These are phyloP conservation scores for Ogataea thermomethanolica DNA, from an alignment of 805 yeast species.

Conservation along the genomic window DNA sequence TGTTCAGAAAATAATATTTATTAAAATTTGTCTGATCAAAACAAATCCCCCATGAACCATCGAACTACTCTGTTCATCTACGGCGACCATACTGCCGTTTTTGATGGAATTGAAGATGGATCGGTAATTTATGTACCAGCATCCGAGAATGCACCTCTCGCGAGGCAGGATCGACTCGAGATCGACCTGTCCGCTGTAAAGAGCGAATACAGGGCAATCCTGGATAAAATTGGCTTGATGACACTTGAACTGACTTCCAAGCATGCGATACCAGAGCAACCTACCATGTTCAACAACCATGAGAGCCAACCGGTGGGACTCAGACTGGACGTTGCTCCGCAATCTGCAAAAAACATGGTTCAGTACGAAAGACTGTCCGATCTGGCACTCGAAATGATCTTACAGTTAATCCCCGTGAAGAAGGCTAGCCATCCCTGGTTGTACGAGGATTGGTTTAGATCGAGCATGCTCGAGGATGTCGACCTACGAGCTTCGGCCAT, in stretches of 20 bases:
- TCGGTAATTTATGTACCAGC: conserved; percentile 20
- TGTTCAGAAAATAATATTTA: background rate
- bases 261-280: background rate
- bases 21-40: background rate
- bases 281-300: conserved; percentile 22
- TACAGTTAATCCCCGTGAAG: conserved; percentile 8
- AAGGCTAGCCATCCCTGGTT: conserved; percentile 16
- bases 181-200: conserved; percentile 11
- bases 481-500: conserved; percentile 4
- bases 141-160: conserved; percentile 7
- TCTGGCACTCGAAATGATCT: conserved; percentile 9
- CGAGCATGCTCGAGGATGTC: conserved; percentile 13
- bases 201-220: conserved; percentile 2
- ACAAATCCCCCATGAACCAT: conserved; percentile 9
- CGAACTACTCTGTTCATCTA: conserved; percentile 22
- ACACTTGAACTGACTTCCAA: conserved; percentile 9
- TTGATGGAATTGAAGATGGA: conserved; percentile 13
- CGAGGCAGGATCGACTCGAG: conserved; percentile 20
- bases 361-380: conserved; percentile 22
- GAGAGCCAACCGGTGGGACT: conserved; percentile 19
- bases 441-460: conserved; percentile 29
- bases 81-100: conserved; percentile 11
- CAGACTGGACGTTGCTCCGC: conserved; percentile 30
- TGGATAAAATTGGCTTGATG: conserved; percentile 12
- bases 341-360: conserved; percentile 20